These are phyloP conservation scores for Aspergillus ochraceus DNA, from an alignment of 2,329 filamentous ascomycete species.

Conservation along the genomic window DNA sequence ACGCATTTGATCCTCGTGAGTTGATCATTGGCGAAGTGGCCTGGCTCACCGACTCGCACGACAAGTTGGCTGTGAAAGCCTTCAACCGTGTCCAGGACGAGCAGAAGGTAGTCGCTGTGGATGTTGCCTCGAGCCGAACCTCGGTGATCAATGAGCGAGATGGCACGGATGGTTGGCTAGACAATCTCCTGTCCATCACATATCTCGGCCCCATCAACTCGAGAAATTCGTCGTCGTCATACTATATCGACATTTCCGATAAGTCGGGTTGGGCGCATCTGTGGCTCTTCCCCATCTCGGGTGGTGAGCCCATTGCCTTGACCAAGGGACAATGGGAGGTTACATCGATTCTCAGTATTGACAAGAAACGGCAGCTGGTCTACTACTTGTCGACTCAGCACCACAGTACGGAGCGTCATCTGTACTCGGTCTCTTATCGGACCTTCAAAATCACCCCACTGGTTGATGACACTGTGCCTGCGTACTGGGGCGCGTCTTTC, in stretches of 20 bases:
- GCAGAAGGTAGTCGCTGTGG: conserved; percentile 62
- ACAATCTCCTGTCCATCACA: conserved; percentile 48
- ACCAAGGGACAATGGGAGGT: conserved; percentile 69
- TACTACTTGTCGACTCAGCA: conserved; percentile 67
- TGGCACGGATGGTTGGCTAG: conserved; percentile 62
- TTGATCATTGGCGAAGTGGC: conserved; percentile 67
- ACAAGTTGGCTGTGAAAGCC: conserved; percentile 62
- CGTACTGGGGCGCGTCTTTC: conserved; percentile 65
- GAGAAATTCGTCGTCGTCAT: conserved; percentile 35
- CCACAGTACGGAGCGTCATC: conserved; percentile 66
- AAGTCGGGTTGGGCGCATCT: conserved; percentile 65
- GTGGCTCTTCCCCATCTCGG: conserved; percentile 62
- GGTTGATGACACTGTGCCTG: conserved; percentile 60
- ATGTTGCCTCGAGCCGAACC: conserved; percentile 50
- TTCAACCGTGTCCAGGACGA: conserved; percentile 69
- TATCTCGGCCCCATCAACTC: conserved; percentile 45
- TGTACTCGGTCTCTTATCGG: conserved; percentile 65
- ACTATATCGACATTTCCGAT: conserved; percentile 68
- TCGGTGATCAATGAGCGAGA: conserved; percentile 57
- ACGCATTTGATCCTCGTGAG: conserved; percentile 60
- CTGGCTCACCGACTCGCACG: conserved; percentile 64
- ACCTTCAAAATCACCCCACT: conserved; percentile 56
- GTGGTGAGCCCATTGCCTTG: conserved; percentile 57
- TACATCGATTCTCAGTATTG: conserved; percentile 58
- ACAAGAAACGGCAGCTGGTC: conserved; percentile 55